These are phyloP conservation scores for Termitomyces sp. DNA, from an alignment of 768 basidiomycete genomes.

Conservation along the genomic window DNA sequence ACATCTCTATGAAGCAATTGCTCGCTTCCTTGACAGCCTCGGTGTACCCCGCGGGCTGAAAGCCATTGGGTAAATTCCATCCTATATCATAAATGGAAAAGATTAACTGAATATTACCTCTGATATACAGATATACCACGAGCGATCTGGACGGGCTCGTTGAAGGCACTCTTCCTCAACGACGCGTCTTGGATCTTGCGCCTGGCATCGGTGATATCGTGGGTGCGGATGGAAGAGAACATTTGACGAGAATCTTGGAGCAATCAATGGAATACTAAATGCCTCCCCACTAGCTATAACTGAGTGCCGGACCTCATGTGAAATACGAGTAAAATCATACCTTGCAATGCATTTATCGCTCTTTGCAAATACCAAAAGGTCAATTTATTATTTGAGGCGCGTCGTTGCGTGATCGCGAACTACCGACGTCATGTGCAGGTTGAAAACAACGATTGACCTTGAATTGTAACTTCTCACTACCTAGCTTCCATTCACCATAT, in stretches of 20 bases:
- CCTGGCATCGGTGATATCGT: constrained; percentile 84
- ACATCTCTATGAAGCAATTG: constrained; percentile 81
- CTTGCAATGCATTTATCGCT: neutral
- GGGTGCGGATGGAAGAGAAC: constrained; percentile 79
- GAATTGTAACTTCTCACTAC: neutral
- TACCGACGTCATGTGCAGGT: constrained; percentile 1
- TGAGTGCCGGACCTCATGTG: constrained; percentile 6
- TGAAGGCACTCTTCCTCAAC: constrained; percentile 88
- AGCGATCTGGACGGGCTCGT: constrained; percentile 74
- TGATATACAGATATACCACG: constrained; percentile 48
- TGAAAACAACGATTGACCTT: neutral
- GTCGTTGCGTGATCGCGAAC: neutral
- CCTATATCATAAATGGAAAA: neutral
- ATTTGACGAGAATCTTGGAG: constrained; percentile 79
- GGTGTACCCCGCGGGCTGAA: constrained; percentile 85
- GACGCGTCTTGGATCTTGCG: constrained; percentile 89
- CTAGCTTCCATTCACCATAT: constrained; percentile 8
- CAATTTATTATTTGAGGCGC: neutral
- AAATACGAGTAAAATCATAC: neutral
- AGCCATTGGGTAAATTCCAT: constrained; percentile 56
- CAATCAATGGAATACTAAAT: constrained; percentile 69
- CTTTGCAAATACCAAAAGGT: neutral
- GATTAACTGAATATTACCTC: neutral
- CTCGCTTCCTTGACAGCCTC: constrained; percentile 80
- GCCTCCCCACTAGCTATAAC: neutral